phyloP scores from a whole-genome alignment of 2,329 filamentous ascomycete genomes.

The Epichloe glyceriae region DNA sequence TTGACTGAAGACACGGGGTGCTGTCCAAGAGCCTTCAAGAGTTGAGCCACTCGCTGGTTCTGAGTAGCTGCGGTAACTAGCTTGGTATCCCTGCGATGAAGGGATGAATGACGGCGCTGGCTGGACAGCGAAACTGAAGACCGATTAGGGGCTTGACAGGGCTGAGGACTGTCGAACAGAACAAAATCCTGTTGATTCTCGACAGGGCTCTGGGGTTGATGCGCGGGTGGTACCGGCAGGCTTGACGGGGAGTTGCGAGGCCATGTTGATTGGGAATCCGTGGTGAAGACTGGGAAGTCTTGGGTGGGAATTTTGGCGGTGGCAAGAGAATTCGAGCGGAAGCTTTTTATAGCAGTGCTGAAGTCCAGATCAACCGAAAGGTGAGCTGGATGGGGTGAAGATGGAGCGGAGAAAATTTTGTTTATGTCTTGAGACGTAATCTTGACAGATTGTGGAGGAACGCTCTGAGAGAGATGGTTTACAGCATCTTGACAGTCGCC shows the following conservation, averaged over 20 bases:
- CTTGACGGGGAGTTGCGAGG: constrained; percentile 54
- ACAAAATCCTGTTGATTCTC: constrained; percentile 58
- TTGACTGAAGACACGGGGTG: constrained; percentile 40
- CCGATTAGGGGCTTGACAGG: constrained; percentile 23
- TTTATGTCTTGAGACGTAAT: constrained; percentile 36
- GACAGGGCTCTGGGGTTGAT: constrained; percentile 39
- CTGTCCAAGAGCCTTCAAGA: constrained; percentile 45
- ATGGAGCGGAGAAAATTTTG: constrained; percentile 33
- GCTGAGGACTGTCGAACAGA: constrained; percentile 51
- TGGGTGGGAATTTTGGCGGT: constrained; percentile 48
- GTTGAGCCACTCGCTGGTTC: constrained; percentile 46
- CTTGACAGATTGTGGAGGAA: constrained; percentile 31
- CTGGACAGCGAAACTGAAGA: constrained; percentile 25
- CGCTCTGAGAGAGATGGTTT: constrained; percentile 32
- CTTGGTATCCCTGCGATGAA: constrained; percentile 30
- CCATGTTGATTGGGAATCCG: constrained; percentile 74
- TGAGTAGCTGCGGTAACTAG: constrained; percentile 28
- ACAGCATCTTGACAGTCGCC: constrained; percentile 44
- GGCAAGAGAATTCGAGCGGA: constrained; percentile 40
- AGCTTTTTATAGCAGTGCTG: constrained; percentile 44
- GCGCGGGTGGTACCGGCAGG: constrained; percentile 51
- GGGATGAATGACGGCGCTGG: constrained; percentile 33
- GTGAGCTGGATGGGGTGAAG: constrained; percentile 32
- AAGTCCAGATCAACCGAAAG: constrained; percentile 56
- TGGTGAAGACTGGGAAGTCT: constrained; percentile 68